Evolutionary conservation across 768 basidiomycete genomes (phyloP), one percentile per base, ranked within the genome.

Genomic region (Rhizopogon vinicolor): DNA sequence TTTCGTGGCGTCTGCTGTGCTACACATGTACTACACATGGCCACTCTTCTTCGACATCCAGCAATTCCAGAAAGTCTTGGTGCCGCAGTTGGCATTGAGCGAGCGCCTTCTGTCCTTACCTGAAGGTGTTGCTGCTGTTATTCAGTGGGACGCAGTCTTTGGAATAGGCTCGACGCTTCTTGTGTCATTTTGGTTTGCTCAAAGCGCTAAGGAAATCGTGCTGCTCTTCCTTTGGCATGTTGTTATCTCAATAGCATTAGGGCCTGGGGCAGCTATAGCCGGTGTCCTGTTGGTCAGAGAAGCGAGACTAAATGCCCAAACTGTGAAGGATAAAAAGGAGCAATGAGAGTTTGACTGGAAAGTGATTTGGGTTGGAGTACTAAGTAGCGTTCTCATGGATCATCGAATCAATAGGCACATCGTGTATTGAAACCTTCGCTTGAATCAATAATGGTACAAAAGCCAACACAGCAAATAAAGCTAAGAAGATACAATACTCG

Each of bases 211-310:
- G 50, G 69, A 77, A 52, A 51, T 74, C 7, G 16, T 74, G 7
- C 45, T 44, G 14, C 65, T 84, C 18, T 29, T 75, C 22, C 54
- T 67, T 7, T 84, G 82, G 81, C 72, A 78, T 60, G 51, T 65
- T 0, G 19, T 77, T n/a, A 74, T 74, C 7, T 72, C 72, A 7
- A 68, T 75, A 4, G 29, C 74, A 7, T 39, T 82, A 22, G 83
- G 82, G 3, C 81, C 79, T 4, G 79, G 82, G 9, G 82, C 83
- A 41, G 76, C 80, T 2, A 63, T 82, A 31, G 67, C 73, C 18
- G 81, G 74, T 2, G 69, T 77, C 2, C 70, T 76, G 31, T 64
- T 83, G 44, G 81, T 79, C 79, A 71, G 79, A 55, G 82, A 84
- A 62, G 63, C 68, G 28, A 55, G 63, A 14, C 56, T 74, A 10